Percentiles rank a stretch among this genome's conserved stretches.
phyloP scores from a whole-genome alignment of 2,329 filamentous ascomycete species.

The Orbilia brochopaga region DNA sequence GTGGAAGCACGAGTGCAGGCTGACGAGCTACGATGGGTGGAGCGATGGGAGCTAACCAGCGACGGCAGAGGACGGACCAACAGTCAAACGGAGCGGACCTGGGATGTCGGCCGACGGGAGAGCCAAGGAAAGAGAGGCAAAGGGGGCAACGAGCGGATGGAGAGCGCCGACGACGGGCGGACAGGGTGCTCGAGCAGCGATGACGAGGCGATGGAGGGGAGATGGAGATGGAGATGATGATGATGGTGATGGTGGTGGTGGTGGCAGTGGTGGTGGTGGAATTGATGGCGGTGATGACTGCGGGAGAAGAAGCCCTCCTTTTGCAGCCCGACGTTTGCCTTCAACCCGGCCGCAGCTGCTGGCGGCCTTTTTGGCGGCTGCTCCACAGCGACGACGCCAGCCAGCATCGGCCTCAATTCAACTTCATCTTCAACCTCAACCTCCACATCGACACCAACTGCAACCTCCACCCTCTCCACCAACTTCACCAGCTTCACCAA shows the following conservation, averaged over 20 bases:
- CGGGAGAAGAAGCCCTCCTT: neutral
- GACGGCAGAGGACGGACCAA: neutral
- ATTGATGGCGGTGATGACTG: neutral
- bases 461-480: neutral
- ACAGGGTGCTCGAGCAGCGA: neutral
- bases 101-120: constrained; percentile 5
- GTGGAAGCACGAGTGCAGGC: neutral
- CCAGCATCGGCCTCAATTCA: neutral
- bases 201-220: no score
- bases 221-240: neutral
- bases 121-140: neutral
- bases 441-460: neutral
- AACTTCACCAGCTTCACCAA: neutral
- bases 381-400: neutral
- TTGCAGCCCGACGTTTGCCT: neutral
- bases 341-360: no score
- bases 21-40: constrained; percentile 2
- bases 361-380: neutral
- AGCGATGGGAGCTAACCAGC: neutral
- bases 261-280: neutral
- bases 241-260: neutral
- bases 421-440: neutral
- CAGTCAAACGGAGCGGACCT: neutral
- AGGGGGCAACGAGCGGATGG: neutral
- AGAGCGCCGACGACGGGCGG: neutral